These are phyloP conservation scores for Linnemannia exigua DNA, from an alignment of 192 early-diverging fungal species.

Conservation along the genomic window DNA sequence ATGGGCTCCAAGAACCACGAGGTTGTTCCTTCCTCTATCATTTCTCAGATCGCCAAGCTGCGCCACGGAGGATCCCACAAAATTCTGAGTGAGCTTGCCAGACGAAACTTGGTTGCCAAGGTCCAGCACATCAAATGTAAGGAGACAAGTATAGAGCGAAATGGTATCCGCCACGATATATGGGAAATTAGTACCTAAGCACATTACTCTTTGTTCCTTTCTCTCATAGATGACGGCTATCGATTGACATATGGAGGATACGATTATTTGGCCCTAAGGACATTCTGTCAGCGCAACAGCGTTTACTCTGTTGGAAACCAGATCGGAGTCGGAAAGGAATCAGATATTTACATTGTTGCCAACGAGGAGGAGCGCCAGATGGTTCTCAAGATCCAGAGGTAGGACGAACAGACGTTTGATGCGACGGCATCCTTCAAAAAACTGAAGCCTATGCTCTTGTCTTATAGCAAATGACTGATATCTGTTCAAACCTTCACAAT, in stretches of 20 bases:
- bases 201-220: neutral
- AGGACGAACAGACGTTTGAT: neutral
- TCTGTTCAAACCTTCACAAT: neutral
- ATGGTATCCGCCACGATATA: too few species aligned
- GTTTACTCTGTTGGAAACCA: constrained; percentile 98
- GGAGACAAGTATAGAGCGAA: constrained; percentile 62
- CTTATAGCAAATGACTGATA: neutral
- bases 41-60: constrained; percentile 95
- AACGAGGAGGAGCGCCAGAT: constrained; percentile 91
- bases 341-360: constrained; percentile 97
- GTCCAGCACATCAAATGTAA: constrained; percentile 87
- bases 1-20: constrained; percentile 99
- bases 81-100: constrained; percentile 88
- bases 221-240: constrained; percentile 88
- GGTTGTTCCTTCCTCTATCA: constrained; percentile 93
- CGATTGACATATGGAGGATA: constrained; percentile 99
- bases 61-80: constrained; percentile 89
- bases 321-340: constrained; percentile 99
- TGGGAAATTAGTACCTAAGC: neutral
- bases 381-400: constrained; percentile 97
- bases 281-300: constrained; percentile 87
- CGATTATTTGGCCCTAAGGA: constrained; percentile 97
- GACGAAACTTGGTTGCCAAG: constrained; percentile 90
- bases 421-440: neutral
- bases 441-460: neutral